phyloP scores from a whole-genome alignment of 2,329 filamentous ascomycete genomes.

The Alternaria brassicicola region DNA sequence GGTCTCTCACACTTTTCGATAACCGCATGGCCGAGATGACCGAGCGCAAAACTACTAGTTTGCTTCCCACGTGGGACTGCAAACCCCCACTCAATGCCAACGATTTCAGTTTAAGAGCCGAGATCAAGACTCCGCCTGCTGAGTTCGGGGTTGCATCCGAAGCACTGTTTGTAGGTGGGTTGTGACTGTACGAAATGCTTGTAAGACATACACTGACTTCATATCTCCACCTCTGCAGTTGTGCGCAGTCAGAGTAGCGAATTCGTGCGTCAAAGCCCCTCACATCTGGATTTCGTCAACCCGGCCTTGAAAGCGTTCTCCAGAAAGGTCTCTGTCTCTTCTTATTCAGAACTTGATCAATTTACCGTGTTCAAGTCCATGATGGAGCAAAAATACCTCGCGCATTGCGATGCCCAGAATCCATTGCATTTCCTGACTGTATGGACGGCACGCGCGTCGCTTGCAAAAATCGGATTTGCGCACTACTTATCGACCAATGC shows the following conservation, averaged over 20 bases:
- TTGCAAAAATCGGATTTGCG: conserved; percentile 60
- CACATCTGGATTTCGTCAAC: conserved; percentile 56
- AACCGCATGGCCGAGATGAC: conserved; percentile 59
- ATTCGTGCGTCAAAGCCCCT: conserved; percentile 48
- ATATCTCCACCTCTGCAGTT: conserved; percentile 34
- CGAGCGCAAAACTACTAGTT: conserved; percentile 57
- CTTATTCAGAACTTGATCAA: conserved; percentile 23
- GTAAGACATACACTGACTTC: neutral
- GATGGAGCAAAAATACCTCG: conserved; percentile 48
- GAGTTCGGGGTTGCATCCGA: conserved; percentile 53
- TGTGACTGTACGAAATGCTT: neutral
- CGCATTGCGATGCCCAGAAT: conserved; percentile 36
- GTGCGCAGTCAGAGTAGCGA: conserved; percentile 57
- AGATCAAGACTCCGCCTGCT: conserved; percentile 48
- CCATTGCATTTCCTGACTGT: conserved; percentile 54
- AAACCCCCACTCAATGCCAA: conserved; percentile 59
- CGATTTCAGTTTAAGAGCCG: conserved; percentile 54
- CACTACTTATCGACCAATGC: conserved; percentile 53
- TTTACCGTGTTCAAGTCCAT: conserved; percentile 49
- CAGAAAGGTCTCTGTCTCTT: conserved; percentile 20
- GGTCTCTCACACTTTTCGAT: conserved; percentile 66
- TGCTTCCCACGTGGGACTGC: conserved; percentile 58
- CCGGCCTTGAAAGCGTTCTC: conserved; percentile 52
- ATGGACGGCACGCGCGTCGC: conserved; percentile 51
- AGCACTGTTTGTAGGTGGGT: conserved; percentile 54